Percentiles rank a stretch among this genome's conserved stretches.
Evolutionary conservation across 805 yeast genomes (phyloP).

Genomic region (Hanseniaspora vineae): DNA sequence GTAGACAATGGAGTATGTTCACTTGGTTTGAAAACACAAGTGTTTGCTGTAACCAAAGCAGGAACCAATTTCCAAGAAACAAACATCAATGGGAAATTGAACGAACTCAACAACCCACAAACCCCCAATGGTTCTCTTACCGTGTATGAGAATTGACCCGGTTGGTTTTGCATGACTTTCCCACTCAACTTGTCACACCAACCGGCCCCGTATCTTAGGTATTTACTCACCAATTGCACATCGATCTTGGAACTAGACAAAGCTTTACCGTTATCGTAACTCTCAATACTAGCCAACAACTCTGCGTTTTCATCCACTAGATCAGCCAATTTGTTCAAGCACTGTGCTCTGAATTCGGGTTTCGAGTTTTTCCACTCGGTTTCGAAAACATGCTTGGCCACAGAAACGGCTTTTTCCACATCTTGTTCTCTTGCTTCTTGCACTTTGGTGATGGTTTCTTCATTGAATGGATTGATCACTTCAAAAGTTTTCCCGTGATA

Average conservation of each 20-base stretch:
- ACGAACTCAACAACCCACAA: conserved; percentile 80
- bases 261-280: conserved; percentile 86
- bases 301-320: conserved; percentile 64
- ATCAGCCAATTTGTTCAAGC: conserved; percentile 62
- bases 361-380: conserved; percentile 57
- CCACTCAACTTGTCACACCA: conserved; percentile 64
- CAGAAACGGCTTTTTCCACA: conserved; percentile 72
- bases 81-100: conserved; percentile 88
- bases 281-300: conserved; percentile 66
- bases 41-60: conserved; percentile 75
- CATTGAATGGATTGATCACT: conserved; percentile 57
- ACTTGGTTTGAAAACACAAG: conserved; percentile 75
- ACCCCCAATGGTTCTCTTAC: conserved; percentile 80
- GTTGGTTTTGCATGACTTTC: conserved; percentile 38
- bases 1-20: conserved; percentile 82
- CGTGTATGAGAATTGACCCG: conserved; percentile 49
- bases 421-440: conserved; percentile 61
- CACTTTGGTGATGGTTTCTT: conserved; percentile 53
- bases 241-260: conserved; percentile 62
- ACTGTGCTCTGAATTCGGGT: conserved; percentile 51
- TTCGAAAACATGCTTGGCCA: conserved; percentile 70
- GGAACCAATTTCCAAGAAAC: conserved; percentile 84
- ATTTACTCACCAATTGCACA: conserved; percentile 53
- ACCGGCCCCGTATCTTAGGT: conserved; percentile 77
- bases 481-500: conserved; percentile 40